These are phyloP conservation scores for Chytriomyces sp. DNA, from an alignment of 192 early-diverging fungal species.

Conservation along the genomic window DNA sequence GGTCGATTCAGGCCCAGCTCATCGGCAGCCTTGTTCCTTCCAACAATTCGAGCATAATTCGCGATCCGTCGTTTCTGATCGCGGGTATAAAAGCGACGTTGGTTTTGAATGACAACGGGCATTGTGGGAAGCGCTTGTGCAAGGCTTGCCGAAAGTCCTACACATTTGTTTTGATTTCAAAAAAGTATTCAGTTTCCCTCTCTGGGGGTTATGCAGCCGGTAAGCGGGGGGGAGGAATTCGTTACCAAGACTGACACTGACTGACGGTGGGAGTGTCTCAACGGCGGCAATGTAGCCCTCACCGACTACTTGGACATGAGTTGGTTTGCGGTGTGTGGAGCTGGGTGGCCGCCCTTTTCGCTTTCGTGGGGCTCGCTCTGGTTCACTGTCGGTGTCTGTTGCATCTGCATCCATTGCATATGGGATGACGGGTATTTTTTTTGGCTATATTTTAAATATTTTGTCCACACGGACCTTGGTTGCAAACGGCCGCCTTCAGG, in stretches of 20 bases:
- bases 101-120: background rate
- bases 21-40: slow-evolving; percentile 30
- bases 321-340: no score
- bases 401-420: background rate
- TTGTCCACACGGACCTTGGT: background rate
- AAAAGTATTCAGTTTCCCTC: no score
- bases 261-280: background rate
- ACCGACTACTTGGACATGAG: no score
- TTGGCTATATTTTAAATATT: background rate
- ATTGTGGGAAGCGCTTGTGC: background rate
- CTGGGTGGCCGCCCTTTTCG: no score
- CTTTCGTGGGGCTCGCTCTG: no score
- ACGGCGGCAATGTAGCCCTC: background rate
- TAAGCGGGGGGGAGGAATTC: background rate
- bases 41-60: slow-evolving; percentile 16
- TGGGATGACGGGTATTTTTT: background rate
- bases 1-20: slow-evolving; percentile 23
- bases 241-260: background rate
- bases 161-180: background rate
- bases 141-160: background rate
- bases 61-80: slow-evolving; percentile 15
- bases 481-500: background rate
- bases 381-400: background rate
- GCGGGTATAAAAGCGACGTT: slow-evolving; percentile 15
- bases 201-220: background rate